Base-by-base conservation (phyloP, 2,329 filamentous ascomycete species). In the Xylariomycetidae sp. region DNA sequence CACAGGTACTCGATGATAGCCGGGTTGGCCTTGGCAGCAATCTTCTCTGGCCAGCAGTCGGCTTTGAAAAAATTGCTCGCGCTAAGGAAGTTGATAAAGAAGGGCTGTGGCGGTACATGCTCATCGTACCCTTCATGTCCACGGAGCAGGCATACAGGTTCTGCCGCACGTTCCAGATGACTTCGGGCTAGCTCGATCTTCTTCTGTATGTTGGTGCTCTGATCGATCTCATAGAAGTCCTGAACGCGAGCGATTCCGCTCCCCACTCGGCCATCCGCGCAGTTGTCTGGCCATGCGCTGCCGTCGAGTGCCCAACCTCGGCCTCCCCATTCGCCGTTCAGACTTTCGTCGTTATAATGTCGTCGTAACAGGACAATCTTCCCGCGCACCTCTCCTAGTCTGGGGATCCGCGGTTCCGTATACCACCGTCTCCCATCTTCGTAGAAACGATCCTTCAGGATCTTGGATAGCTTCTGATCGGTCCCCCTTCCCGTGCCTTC, bases 21-120 rank as follows among this genome's bases (percentile, higher is more conserved):
- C 13, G 89, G 85, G 64, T 97, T 97, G 30, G 95, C 72, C 64
- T 85, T 87, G 14, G 79, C 82, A 1, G 92, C 90, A 57, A 98
- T 87, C 53, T 77, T 82, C 60, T 95, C 89, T 1, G 92, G 92
- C 92, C 92, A 98, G 61, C 88, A 95, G 35, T 77, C 80, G 2
- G 82, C 70, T 45, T 87, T 89, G 80, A 90, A 97, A 67, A 97
- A 97, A 64, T 96, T 96, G 59, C 84, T 90, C 1, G 83, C 92
- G 47, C 75, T 88, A 42, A 96, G 61, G 57, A 96, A 97, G 61
- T 97, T 98, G 60, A 97, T 67, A 51, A 85, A 94, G 47, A 96
- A 73, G 1, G 88, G 87, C 12, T 68, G 67, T 17, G 52, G 45
- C 15, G 42, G 44, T 3, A 58, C 42, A 16, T 44, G 44, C 9